Evolutionary conservation across 2,329 filamentous ascomycete species (phyloP).

Genomic region (Grosmannia penicillata): DNA sequence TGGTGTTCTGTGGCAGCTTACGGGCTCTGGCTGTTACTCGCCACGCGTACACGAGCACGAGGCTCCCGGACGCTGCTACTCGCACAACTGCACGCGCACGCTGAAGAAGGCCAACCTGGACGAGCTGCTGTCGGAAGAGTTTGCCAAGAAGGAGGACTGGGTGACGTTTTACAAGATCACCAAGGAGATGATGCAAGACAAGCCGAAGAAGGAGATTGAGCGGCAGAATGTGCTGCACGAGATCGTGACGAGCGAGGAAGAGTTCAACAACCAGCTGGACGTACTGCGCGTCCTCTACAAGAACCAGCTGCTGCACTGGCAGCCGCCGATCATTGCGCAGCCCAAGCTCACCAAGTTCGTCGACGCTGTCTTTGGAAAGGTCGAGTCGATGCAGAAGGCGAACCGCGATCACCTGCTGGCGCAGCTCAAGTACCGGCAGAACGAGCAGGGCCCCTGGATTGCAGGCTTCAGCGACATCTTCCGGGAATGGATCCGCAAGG

Average conservation of each 20-base stretch:
- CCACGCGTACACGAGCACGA: conserved; percentile 62
- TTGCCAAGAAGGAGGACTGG: conserved; percentile 68
- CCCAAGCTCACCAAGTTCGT: conserved; percentile 70
- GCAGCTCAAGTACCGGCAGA: conserved; percentile 90
- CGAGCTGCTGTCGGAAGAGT: conserved; percentile 52
- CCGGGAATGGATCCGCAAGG: conserved; percentile 95
- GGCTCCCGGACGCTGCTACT: conserved; percentile 70
- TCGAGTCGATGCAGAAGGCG: conserved; percentile 74
- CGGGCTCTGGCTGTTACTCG: conserved; percentile 81
- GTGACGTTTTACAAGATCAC: conserved; percentile 74
- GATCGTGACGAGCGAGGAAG: conserved; percentile 84
- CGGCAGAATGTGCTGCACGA: conserved; percentile 92
- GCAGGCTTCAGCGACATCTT: conserved; percentile 93
- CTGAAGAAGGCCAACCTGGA: conserved; percentile 87
- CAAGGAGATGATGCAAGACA: conserved; percentile 57
- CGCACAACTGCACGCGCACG: conserved; percentile 83
- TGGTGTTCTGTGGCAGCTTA: conserved; percentile 87
- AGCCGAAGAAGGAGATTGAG: conserved; percentile 75
- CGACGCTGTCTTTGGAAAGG: conserved; percentile 74
- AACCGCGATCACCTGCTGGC: conserved; percentile 88
- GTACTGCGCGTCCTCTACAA: conserved; percentile 76
- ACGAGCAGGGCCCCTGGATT: conserved; percentile 93
- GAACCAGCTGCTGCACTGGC: conserved; percentile 56
- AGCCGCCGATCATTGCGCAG: conserved; percentile 68
- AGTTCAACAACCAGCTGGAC: conserved; percentile 78